Evolutionary conservation across 306 rosid species (phyloP).

Genomic region (Notholithocarpus densiflorus): DNA sequence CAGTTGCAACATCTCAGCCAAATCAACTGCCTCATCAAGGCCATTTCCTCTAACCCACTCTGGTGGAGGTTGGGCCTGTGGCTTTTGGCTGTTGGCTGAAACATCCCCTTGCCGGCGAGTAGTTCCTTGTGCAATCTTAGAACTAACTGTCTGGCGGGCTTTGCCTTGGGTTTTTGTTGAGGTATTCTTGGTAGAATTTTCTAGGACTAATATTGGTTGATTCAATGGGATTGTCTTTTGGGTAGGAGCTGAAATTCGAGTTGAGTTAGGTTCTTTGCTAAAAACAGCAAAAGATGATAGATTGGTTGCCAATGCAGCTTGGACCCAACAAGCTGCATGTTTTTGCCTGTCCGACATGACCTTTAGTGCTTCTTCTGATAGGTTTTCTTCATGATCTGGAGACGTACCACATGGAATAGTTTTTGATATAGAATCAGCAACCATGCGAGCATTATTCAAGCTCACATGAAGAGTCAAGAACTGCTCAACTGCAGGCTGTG

Average conservation of each 20-base stretch:
- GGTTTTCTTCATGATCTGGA: slow-evolving; percentile 51
- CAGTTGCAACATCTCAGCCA: slow-evolving; percentile 57
- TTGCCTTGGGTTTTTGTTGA: slow-evolving; percentile 52
- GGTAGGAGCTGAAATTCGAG: slow-evolving; percentile 38
- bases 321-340: slow-evolving; percentile 79
- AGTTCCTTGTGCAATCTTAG: slow-evolving; percentile 50
- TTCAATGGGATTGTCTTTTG: slow-evolving; percentile 50
- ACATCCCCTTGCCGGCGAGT: slow-evolving; percentile 52
- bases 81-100: slow-evolving; percentile 46
- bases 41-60: slow-evolving; percentile 81
- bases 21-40: slow-evolving; percentile 59
- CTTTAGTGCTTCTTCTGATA: slow-evolving; percentile 61
- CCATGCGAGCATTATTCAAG: slow-evolving; percentile 47
- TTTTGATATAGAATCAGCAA: slow-evolving; percentile 66
- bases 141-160: slow-evolving; percentile 36
- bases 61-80: slow-evolving; percentile 46
- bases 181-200: slow-evolving; percentile 56
- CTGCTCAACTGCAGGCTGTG: slow-evolving; percentile 79
- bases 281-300: slow-evolving; percentile 69
- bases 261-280: slow-evolving; percentile 44
- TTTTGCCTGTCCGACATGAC: slow-evolving; percentile 56
- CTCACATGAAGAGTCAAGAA: slow-evolving; percentile 65
- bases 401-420: slow-evolving; percentile 41
- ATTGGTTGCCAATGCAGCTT: slow-evolving; percentile 77
- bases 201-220: slow-evolving; percentile 60